Base-by-base conservation (phyloP, 306 rosid species). In the Castanopsis chinensis region DNA sequence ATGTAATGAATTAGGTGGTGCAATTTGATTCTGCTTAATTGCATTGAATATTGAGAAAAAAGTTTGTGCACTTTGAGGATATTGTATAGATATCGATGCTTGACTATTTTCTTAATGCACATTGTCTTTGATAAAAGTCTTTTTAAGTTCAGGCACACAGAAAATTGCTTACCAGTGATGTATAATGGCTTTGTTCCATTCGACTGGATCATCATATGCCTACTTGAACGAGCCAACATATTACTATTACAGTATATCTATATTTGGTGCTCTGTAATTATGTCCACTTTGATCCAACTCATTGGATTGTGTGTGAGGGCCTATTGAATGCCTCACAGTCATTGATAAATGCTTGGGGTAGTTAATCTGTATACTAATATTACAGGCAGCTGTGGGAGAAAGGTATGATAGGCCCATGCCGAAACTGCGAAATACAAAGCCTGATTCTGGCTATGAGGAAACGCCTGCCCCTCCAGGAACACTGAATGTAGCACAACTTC, bases 361-460 rank as follows among this genome's bases (percentile, higher is more conserved):
- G 30, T 56, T 56, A 13, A 58, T 78, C 33, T 45, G 59, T 19
- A 12, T 73, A 7, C 69, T 60, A 25, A 25, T 72, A 20, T 58
- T 76, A 33, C 94, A 96, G 99, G 93, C 94, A 20, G 83, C 79
- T 33, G 82, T 93, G 89, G 94, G 90, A 82, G 93, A 93, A 23
- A 93, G 76, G 81, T 88, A 85, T 35, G 83, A 82, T 45, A 90
- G 98, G 71, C 89, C 98, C 2, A 85, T 96, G 86, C 99, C 97
- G 5, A 96, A 86, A 76, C 78, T 93, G 68, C 89, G 97, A 72
- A 85, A 90, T 57, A 93, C 94, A 13, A 88, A 83, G 41, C 86
- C 85, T 37, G 93, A 91, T 82, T 88, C 94, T 11, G 79, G 86
- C 64, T 87, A 86, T n/a, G 99, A 86, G 76, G 98, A 87, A 52